These are phyloP conservation scores for Wilcoxina mikolae DNA, from an alignment of 495 filamentous ascomycete species.

Conservation along the genomic window DNA sequence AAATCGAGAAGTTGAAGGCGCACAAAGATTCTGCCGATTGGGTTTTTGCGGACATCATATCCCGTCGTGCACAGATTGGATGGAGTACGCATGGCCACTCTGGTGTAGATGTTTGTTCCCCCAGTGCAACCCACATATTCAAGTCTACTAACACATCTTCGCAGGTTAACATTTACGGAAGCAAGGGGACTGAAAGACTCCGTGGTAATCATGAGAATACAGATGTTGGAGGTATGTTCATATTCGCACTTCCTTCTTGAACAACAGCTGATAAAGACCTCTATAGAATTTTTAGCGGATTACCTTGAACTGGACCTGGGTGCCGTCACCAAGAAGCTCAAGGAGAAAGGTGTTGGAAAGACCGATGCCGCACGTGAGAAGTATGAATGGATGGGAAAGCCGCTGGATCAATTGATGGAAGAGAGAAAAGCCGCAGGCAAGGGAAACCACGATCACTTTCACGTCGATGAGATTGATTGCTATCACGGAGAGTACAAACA, in stretches of 20 bases:
- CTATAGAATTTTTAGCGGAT: slow-evolving; percentile 46
- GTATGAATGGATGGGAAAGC: slow-evolving; percentile 27
- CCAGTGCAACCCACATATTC: not conserved
- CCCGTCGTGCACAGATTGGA: slow-evolving; percentile 70
- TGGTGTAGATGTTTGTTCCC: slow-evolving; percentile 34
- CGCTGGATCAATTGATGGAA: slow-evolving; percentile 16
- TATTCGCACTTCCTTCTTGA: not conserved
- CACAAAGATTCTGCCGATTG: slow-evolving; percentile 37
- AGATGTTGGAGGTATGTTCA: slow-evolving; percentile 47
- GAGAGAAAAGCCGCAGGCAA: not conserved
- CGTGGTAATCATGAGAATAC: slow-evolving; percentile 90
- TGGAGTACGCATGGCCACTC: slow-evolving; percentile 48
- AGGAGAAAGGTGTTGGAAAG: slow-evolving; percentile 39
- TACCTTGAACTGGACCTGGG: slow-evolving; percentile 72
- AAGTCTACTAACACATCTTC: not conserved
- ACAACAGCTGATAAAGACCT: not conserved
- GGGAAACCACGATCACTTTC: not conserved
- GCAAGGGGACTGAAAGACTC: slow-evolving; percentile 36
- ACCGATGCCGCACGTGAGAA: not conserved
- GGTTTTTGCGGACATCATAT: slow-evolving; percentile 73
- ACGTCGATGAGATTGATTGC: slow-evolving; percentile 12
- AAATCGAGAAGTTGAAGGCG: slow-evolving; percentile 51
- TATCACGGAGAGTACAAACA: slow-evolving; percentile 26
- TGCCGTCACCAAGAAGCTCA: slow-evolving; percentile 56
- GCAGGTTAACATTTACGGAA: slow-evolving; percentile 35